These are phyloP conservation scores for Epichloe amarillans DNA, from an alignment of 2,329 filamentous ascomycete species.

Conservation along the genomic window DNA sequence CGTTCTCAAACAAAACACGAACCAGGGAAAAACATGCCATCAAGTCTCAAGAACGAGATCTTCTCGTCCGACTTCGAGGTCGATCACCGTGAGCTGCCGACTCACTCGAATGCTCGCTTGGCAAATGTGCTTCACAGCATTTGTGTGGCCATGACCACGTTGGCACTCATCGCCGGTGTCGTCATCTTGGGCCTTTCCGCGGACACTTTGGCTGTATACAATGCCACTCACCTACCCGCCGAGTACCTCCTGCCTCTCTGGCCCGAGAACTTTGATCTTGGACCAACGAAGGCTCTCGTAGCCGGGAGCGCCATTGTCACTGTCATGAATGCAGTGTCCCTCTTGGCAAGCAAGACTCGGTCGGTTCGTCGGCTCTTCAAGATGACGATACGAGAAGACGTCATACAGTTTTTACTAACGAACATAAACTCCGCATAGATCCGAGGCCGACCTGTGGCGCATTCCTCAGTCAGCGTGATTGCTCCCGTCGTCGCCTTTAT, in stretches of 20 bases:
- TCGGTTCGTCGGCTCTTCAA: constrained; percentile 23
- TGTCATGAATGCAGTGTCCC: constrained; percentile 31
- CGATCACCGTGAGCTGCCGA: constrained; percentile 23
- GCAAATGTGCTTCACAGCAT: constrained; percentile 29
- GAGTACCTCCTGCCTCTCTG: constrained; percentile 41
- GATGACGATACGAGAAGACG: neutral
- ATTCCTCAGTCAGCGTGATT: constrained; percentile 12
- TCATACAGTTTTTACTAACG: neutral
- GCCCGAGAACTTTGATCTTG: constrained; percentile 43
- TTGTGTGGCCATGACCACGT: constrained; percentile 32
- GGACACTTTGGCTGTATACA: constrained; percentile 41
- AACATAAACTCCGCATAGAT: constrained; percentile 6
- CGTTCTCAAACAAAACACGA: too few relatives aligned
- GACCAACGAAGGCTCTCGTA: constrained; percentile 42
- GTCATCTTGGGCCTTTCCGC: constrained; percentile 40
- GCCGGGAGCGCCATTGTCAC: constrained; percentile 36
- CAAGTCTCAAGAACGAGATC: constrained; percentile 24
- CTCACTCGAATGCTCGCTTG: constrained; percentile 24
- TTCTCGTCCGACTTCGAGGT: constrained; percentile 36
- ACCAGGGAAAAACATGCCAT: constrained; percentile 11
- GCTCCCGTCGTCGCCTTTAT: constrained; percentile 19
- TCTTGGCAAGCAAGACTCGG: constrained; percentile 34
- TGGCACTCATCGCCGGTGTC: constrained; percentile 38
- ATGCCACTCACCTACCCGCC: constrained; percentile 34
- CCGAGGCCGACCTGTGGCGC: constrained; percentile 9